Conservation (phyloP, 2,329 filamentous ascomycete species). For the Aspergillus chevalieri region DNA sequence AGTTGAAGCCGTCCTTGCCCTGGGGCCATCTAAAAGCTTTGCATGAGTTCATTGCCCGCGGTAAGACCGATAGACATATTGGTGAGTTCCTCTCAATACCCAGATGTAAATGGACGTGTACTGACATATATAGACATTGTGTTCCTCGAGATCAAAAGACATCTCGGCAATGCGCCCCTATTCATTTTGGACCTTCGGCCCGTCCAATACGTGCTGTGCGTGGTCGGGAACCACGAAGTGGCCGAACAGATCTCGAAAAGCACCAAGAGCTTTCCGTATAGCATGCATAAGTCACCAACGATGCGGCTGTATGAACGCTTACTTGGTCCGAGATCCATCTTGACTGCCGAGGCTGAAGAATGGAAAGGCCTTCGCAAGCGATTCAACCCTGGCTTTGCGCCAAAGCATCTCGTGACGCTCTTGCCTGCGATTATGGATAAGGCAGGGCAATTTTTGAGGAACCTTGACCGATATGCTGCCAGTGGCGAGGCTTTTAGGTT, state of each 20-base stretch:
- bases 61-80: constrained; percentile 4
- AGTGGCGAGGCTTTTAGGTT: constrained; percentile 18
- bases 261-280: constrained; percentile 13
- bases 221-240: constrained; percentile 12
- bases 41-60: constrained; percentile 3
- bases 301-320: neutral
- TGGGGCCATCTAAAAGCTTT: constrained; percentile 10
- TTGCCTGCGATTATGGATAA: constrained; percentile 24
- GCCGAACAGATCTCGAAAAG: constrained; percentile 12
- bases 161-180: constrained; percentile 4
- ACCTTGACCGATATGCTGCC: constrained; percentile 14
- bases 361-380: constrained; percentile 25
- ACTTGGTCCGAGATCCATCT: constrained; percentile 7
- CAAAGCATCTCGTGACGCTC: constrained; percentile 21
- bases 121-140: neutral
- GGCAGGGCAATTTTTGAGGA: constrained; percentile 15
- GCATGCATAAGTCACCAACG: constrained; percentile 8
- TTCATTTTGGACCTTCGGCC: constrained; percentile 12
- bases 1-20: neutral
- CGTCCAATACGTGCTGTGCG: constrained; percentile 1
- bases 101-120: neutral
- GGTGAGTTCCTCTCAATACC: constrained; percentile 1
- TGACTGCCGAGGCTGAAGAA: constrained; percentile 6
- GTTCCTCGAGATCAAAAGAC: neutral
- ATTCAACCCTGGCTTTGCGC: constrained; percentile 28